Evolutionary conservation across 805 yeast genomes (phyloP), one percentile per base, ranked within the genome.

Genomic region (Hanseniaspora vineae): DNA sequence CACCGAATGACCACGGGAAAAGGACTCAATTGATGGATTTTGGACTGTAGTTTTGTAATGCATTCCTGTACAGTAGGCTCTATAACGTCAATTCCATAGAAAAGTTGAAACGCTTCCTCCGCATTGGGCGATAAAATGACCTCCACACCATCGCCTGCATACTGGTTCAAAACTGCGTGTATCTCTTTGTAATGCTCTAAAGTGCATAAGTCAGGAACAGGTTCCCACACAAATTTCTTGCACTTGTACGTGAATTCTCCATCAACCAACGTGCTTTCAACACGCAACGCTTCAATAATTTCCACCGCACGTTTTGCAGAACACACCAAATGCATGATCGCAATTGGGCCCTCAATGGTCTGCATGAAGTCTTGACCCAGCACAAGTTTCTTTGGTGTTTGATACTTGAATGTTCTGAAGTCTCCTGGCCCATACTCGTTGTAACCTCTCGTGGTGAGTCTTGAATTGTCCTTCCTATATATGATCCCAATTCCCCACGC

Each of bases 391-490:
- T 82, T 83, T 2, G 81, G 80, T 0, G 85, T 74, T 42, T 71
- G 49, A 57, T 84, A 86, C 53, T 69, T 67, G 64, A 88, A 88
- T 2, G 62, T 61, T 51, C 87, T 65, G 46, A 71, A 70, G 9
- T 83, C 90, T 44, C 77, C 67, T 6, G 67, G 78, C 2, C 75
- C 78, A 58, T 89, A 89, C 39, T 68, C 69, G 59, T 88, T 89
- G 72, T 84, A 78, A 0, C 96, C 97, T 48, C 90, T 66, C 0
- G 96, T 81, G 1, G 96, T 87, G 44, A 68, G 56, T 46, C 96
- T 66, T 1, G 64, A 46, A 0, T 50, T 42, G 52, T 80, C 78
- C 8, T 64, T 58, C 42, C 96, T 66, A 54, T 75, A 73, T 0
- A 78, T 58, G 0, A 73, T 69, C 0, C 83, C 84, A 0, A 86